Percentiles rank a stretch among this genome's conserved stretches.
Evolutionary conservation across 768 basidiomycete species (phyloP).

Genomic region (Hypsizygus marmoreus): DNA sequence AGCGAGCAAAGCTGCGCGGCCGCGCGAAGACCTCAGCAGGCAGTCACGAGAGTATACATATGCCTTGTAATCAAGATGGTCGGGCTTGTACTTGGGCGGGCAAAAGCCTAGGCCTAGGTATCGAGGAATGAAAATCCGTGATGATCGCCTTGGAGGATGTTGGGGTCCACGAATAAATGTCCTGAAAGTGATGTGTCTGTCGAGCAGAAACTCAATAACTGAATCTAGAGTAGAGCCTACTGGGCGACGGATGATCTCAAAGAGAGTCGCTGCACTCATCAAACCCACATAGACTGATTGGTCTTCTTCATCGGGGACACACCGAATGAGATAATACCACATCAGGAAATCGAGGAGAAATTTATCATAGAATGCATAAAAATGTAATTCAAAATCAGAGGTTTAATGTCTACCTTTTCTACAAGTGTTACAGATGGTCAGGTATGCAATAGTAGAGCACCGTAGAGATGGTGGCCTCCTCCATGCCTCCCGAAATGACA

Average conservation of each 20-base stretch:
- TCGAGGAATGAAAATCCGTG: neutral
- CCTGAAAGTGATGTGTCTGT: constrained; percentile 12
- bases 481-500: no score
- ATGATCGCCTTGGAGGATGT: neutral
- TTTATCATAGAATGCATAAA: no score
- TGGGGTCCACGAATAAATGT: constrained; percentile 5
- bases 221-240: neutral
- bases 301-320: neutral
- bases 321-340: no score
- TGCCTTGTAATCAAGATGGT: constrained; percentile 4
- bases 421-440: no score
- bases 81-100: constrained; percentile 4
- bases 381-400: no score
- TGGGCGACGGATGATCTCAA: constrained; percentile 10
- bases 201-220: constrained; percentile 6
- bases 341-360: no score
- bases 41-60: constrained; percentile 4
- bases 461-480: no score
- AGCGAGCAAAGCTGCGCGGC: constrained; percentile 24
- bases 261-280: constrained; percentile 7
- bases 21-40: constrained; percentile 12
- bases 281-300: constrained; percentile 2
- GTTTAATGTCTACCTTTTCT: no score
- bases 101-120: constrained; percentile 17
- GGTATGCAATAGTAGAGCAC: no score